A percentile compares a stretch with the other conserved stretches of the same genome.
These are phyloP conservation scores for Lyophyllum decastes DNA, from an alignment of 768 basidiomycete species.

Conservation along the genomic window DNA sequence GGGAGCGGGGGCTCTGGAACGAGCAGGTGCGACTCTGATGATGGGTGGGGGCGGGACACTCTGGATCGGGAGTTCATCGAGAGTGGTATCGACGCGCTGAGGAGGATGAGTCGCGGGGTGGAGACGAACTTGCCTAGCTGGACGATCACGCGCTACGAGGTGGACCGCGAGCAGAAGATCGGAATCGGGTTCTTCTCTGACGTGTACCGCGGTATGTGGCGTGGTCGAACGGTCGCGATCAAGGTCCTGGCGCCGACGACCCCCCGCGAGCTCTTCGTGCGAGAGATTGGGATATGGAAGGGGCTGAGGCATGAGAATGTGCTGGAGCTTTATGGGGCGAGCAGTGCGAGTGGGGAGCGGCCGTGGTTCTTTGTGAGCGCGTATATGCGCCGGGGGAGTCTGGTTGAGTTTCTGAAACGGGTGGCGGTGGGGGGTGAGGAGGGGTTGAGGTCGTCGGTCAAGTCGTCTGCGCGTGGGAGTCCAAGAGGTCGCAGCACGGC, in stretches of 20 bases:
- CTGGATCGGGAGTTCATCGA: slow-evolving; percentile 74
- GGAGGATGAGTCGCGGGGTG: slow-evolving; percentile 53
- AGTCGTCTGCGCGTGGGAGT: neutral
- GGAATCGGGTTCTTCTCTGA: slow-evolving; percentile 77
- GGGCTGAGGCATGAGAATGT: slow-evolving; percentile 68
- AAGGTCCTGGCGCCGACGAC: slow-evolving; percentile 69
- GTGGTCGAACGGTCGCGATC: slow-evolving; percentile 63
- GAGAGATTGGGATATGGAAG: slow-evolving; percentile 75
- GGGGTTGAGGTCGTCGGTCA: slow-evolving; percentile 1
- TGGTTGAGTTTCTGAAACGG: slow-evolving; percentile 57
- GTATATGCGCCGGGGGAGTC: slow-evolving; percentile 64
- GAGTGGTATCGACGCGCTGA: slow-evolving; percentile 69
- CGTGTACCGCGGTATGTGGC: slow-evolving; percentile 79
- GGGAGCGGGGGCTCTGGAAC: neutral
- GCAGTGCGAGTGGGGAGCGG: slow-evolving; percentile 64
- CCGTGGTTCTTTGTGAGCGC: slow-evolving; percentile 84
- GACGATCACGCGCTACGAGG: slow-evolving; percentile 82
- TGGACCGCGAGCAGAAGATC: slow-evolving; percentile 68
- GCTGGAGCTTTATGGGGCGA: slow-evolving; percentile 75
- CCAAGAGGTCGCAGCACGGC: slow-evolving; percentile 4
- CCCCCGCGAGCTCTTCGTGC: slow-evolving; percentile 63
- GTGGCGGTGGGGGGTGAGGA: slow-evolving; percentile 20
- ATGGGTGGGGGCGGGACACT: slow-evolving; percentile 36
- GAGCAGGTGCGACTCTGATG: slow-evolving; percentile 3
- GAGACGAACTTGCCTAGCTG: slow-evolving; percentile 58